Evolutionary conservation across 345 rosid species (phyloP).

Genomic region (Gossypium ekmanianum): DNA sequence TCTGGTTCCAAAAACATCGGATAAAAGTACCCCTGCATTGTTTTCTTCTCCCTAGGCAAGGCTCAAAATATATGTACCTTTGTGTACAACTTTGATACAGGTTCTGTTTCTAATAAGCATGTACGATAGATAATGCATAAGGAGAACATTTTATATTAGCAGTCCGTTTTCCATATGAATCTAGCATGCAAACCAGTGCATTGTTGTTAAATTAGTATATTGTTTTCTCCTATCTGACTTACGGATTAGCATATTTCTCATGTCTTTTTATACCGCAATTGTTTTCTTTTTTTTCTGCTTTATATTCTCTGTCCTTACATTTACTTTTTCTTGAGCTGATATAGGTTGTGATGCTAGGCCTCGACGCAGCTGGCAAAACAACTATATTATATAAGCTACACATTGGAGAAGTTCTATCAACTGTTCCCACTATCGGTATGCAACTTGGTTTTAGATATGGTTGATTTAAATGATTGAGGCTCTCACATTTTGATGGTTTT

Average conservation of each 20-base stretch:
- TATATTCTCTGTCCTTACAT: slow-evolving; percentile 9
- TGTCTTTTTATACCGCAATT: neutral
- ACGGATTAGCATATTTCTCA: neutral
- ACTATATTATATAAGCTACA: slow-evolving; percentile 93
- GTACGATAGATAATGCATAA: neutral
- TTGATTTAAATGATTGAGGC: neutral
- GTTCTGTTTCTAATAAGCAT: neutral
- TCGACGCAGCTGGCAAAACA: slow-evolving; percentile 97
- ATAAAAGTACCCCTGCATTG: neutral
- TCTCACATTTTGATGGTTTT: neutral
- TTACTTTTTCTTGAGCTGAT: slow-evolving; percentile 24
- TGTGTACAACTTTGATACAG: neutral
- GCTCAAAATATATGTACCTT: neutral
- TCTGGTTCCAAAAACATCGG: too few relatives aligned
- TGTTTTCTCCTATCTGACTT: neutral
- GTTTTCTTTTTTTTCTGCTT: neutral
- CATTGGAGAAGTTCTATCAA: slow-evolving; percentile 93
- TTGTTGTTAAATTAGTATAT: neutral
- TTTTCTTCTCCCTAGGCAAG: neutral
- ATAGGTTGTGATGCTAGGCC: slow-evolving; percentile 95
- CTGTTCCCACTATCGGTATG: slow-evolving; percentile 95
- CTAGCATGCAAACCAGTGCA: neutral
- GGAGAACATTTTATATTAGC: neutral
- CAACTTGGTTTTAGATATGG: slow-evolving; percentile 3
- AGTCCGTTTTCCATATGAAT: neutral